Percentiles rank a stretch among this genome's conserved stretches.
Evolutionary conservation across 1,284 basidiomycete species (phyloP).

Genomic region (Sporisorium graminicola): DNA sequence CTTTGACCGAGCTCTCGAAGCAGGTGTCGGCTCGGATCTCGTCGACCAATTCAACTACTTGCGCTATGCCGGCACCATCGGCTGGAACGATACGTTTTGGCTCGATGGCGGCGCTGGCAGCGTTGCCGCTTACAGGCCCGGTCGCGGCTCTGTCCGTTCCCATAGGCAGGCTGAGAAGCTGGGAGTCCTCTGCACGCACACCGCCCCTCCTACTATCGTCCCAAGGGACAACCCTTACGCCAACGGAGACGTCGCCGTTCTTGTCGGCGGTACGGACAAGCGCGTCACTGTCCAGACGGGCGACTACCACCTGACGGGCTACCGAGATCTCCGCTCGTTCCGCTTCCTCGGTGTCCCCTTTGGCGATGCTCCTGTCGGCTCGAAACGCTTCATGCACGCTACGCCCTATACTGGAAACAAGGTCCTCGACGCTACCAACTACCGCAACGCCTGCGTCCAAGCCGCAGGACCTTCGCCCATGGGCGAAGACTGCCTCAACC

Average conservation of each 20-base stretch:
- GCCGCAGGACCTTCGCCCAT: conserved; percentile 30
- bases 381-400: conserved; percentile 42
- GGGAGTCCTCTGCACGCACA: conserved; percentile 45
- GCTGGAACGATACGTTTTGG: conserved; percentile 34
- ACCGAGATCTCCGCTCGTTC: conserved; percentile 41
- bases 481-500: conserved; percentile 73
- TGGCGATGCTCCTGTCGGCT: conserved; percentile 35
- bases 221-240: conserved; percentile 24
- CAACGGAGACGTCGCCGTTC: conserved; percentile 1
- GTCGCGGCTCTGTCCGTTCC: conserved; percentile 15
- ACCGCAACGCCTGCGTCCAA: conserved; percentile 40
- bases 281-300: conserved; percentile 24
- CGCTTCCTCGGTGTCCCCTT: conserved; percentile 47
- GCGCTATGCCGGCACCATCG: conserved; percentile 26
- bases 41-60: conserved; percentile 46
- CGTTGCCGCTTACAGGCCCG: conserved; percentile 33
- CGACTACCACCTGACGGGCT: conserved; percentile 40
- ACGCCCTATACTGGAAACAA: conserved; percentile 39
- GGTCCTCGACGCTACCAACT: conserved; percentile 39
- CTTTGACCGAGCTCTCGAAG: conserved; percentile 21
- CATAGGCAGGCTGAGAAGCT: conserved; percentile 31
- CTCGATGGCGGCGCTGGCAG: conserved; percentile 7
- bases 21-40: conserved; percentile 27
- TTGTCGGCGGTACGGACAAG: conserved; percentile 21
- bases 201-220: conserved; percentile 16